These are phyloP conservation scores for Salvia miltiorrhiza DNA, from an alignment of 257 asterid genomes.

Conservation along the genomic window DNA sequence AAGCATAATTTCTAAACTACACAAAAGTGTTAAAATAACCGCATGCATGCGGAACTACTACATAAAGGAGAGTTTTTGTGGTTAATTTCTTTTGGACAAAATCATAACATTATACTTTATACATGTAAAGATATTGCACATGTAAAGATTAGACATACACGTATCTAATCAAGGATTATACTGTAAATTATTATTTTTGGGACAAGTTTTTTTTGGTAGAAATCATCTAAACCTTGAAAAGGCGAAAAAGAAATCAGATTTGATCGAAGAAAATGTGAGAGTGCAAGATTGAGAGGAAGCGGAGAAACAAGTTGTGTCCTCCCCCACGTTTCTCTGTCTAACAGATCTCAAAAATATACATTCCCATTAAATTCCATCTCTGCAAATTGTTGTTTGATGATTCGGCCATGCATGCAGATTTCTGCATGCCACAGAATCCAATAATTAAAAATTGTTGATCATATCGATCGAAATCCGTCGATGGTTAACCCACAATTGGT, in stretches of 20 bases:
- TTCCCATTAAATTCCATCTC: no score
- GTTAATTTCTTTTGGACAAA: no score
- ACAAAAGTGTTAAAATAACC: no score
- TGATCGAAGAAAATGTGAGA: background rate
- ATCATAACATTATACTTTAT: no score
- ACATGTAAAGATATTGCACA: no score
- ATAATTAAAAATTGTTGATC: no score
- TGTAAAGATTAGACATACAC: no score
- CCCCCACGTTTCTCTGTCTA: background rate
- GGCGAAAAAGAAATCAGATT: background rate
- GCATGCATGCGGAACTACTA: no score
- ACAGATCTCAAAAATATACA: background rate
- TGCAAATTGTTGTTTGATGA: background rate
- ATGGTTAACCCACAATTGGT: conserved; percentile 53
- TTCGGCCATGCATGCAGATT: background rate
- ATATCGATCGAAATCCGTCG: conserved; percentile 6
- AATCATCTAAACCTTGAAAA: no score
- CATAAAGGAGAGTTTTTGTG: no score
- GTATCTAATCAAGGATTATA: background rate
- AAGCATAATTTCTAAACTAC: no score
- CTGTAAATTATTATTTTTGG: background rate
- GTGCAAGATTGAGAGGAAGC: background rate
- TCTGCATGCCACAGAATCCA: background rate
- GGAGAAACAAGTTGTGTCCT: background rate
- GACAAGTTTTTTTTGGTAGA: no score